Evolutionary conservation across 345 rosid species (phyloP), one percentile per base, ranked within the genome.

Genomic region (Angophora floribunda): DNA sequence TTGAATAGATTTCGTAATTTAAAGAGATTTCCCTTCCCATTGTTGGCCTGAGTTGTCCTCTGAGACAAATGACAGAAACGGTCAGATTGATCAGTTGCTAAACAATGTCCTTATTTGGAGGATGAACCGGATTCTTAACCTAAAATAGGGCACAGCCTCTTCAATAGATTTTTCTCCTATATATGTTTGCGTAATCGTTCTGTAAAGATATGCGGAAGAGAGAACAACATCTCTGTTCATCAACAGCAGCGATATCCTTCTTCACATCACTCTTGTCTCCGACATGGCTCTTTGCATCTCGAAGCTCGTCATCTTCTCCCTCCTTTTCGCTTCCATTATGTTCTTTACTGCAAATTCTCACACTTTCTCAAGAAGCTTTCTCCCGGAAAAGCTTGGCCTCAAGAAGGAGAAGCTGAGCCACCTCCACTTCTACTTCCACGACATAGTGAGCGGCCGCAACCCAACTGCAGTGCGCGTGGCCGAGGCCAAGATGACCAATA

Each of bases 391-490:
- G 32, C 86, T 88, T 2, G 85, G 90, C 49, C 94, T 90, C 52
- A 91, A 90, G 87, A 52, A 12, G 30, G 88, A 93, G 88, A 93
- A 89, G 85, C 89, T 92, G 7, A 92, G 89, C 61, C 97, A 94
- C 88, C 93, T 94, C 65, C 95, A 91, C 87, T 90, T 94, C 90
- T 94, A 92, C 90, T 94, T 93, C 93, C 97, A 95, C 67, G 96
- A 95, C 87, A 89, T 87, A 12, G 78, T 91, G 47, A 51, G 90
- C 84, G 8, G 70, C 32, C 86, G 86, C 52, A 92, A 92, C 89
- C 88, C 93, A 36, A 94, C 92, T 4, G 92, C 92, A 45, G 19
- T 92, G 63, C 80, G 41, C 28, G 90, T 91, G 17, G 91, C 92
- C 16, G 51, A 86, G 49, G 89, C 94, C 24, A 55, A 90, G 45